Base-by-base conservation (phyloP, 306 rosid genomes). In the Glycine latifolia region DNA sequence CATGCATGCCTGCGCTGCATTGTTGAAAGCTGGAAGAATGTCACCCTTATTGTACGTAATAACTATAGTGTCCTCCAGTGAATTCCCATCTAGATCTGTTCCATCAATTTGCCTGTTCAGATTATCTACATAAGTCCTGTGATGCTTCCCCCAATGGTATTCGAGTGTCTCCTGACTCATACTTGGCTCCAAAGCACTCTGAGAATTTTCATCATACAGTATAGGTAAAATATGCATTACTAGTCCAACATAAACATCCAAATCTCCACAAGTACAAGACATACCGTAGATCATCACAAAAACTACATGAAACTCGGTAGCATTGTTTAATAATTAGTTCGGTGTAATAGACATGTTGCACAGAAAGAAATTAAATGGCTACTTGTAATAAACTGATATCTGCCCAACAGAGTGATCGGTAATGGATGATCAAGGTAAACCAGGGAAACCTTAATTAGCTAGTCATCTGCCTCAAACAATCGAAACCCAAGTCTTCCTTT, bases 121-220 rank as follows among this genome's bases (percentile, higher is more conserved):
- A 85, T 95, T 95, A 49, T 92, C 95, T 50, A 91, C 94, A 53
- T 95, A 95, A 67, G 88, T 85, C 82, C 91, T 89, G 76, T 95
- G 98, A 82, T 95, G 98, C 93, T 91, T 95, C 63, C 97, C 98
- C 98, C 98, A 91, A 68, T 95, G 97, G 85, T 81, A 91, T 62
- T 95, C 95, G 11, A 95, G 79, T 46, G 98, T 92, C 78, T 85
- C 82, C 86, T 87, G 89, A 84, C 95, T 90, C 97, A 95, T 90
- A 71, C 88, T 86, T 13, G 97, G 98, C 89, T 95, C 98, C 88
- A 95, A 81, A 53, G 95, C 97, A 86, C 90, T 84, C 98, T 92
- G 88, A 76, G 16, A 47, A 26, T 75, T 67, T 68, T 75, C 81
- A 67, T 20, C n/a, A 52, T 67, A 47, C 53, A 82, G 67, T 10